Evolutionary conservation across 345 rosid species (phyloP).

Genomic region (Eucalyptus brandiana): DNA sequence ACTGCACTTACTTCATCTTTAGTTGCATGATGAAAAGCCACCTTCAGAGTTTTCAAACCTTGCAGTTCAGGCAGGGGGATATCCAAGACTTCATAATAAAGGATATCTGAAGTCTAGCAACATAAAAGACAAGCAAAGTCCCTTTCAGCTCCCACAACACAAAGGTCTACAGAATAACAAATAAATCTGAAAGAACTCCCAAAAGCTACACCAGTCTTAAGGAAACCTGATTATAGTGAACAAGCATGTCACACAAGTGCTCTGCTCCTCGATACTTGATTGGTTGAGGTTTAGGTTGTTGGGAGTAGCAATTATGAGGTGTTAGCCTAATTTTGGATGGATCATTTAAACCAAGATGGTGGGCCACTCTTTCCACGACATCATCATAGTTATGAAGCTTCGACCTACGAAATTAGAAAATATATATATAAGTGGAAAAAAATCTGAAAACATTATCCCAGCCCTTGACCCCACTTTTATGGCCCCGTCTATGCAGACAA

Average conservation of each 20-base stretch:
- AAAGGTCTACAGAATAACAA: background rate
- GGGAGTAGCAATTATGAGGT: constrained; percentile 74
- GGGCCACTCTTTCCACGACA: constrained; percentile 60
- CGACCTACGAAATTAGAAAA: constrained; percentile 23
- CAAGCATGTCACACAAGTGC: constrained; percentile 59
- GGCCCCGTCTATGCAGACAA: background rate
- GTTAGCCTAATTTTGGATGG: constrained; percentile 71
- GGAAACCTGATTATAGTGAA: constrained; percentile 65
- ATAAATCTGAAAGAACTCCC: background rate
- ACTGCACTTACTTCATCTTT: constrained; percentile 49
- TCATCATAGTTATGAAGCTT: constrained; percentile 60
- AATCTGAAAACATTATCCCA: background rate
- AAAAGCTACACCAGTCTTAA: background rate
- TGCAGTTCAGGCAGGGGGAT: constrained; percentile 76
- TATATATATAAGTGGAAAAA: background rate
- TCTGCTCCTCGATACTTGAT: constrained; percentile 60
- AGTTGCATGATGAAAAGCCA: constrained; percentile 59
- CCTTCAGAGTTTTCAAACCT: constrained; percentile 59
- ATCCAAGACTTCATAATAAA: constrained; percentile 72
- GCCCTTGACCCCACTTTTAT: background rate
- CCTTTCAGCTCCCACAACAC: background rate
- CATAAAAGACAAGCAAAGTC: background rate
- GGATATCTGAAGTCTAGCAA: constrained; percentile 51
- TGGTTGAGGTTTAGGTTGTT: constrained; percentile 75
- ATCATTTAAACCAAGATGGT: constrained; percentile 49